A percentile compares a stretch with the other conserved stretches of the same genome.
phyloP scores from a whole-genome alignment of 177 flowering plant genomes.

The Vitis hybrid region DNA sequence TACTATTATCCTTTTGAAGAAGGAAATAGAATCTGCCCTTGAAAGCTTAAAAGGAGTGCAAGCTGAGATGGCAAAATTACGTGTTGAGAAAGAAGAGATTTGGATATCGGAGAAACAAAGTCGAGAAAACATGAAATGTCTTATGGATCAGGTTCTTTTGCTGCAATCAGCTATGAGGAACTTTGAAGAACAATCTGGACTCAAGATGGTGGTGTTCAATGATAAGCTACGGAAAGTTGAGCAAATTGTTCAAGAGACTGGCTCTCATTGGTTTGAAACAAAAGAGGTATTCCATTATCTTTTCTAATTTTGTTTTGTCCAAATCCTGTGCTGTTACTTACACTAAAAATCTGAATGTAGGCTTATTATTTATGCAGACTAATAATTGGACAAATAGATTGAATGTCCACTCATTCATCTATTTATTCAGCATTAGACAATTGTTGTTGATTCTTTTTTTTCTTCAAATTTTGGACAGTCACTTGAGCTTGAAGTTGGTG shows the following conservation, averaged over 20 bases:
- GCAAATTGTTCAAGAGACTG: slow-evolving; percentile 37
- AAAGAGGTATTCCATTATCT: slow-evolving; percentile 50
- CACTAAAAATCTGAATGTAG: too few species aligned
- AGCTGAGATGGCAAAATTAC: slow-evolving; percentile 55
- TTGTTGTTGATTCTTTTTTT: too few species aligned
- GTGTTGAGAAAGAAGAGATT: slow-evolving; percentile 58
- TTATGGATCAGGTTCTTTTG: slow-evolving; percentile 38
- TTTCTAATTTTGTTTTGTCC: slow-evolving; percentile 1
- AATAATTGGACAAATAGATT: too few species aligned
- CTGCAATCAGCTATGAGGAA: slow-evolving; percentile 41
- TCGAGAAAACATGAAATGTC: slow-evolving; percentile 34
- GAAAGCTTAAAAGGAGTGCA: slow-evolving; percentile 61
- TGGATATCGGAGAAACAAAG: slow-evolving; percentile 39
- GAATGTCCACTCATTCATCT: too few species aligned
- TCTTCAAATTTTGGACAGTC: slow-evolving; percentile 37
- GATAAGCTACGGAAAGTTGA: slow-evolving; percentile 46
- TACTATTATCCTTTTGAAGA: slow-evolving; percentile 55
- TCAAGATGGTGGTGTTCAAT: slow-evolving; percentile 39
- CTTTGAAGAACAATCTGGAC: slow-evolving; percentile 42
- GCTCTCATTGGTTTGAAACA: slow-evolving; percentile 37
- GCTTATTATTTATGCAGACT: too few species aligned
- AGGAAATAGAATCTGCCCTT: slow-evolving; percentile 75
- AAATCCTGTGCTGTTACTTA: too few species aligned
- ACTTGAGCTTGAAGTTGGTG: slow-evolving; percentile 58
- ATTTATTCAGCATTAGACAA: too few species aligned